These are phyloP conservation scores for Pythium scleroteichum DNA, from an alignment of 352 stramenopile genomes.

Conservation along the genomic window DNA sequence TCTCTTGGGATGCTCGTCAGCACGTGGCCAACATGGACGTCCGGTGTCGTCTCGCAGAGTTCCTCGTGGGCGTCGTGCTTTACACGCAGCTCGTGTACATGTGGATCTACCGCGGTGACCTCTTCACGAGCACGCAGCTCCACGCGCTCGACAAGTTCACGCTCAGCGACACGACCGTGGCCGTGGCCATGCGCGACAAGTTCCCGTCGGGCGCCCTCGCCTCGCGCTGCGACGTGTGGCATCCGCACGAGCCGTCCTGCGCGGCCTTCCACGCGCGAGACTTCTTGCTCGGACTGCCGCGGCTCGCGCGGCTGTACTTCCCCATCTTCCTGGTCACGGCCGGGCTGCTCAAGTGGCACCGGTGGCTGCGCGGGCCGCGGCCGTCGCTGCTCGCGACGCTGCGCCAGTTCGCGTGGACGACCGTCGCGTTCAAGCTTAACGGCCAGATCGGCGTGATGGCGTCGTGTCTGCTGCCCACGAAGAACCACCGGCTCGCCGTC, in stretches of 20 bases:
- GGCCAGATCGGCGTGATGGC: constrained; percentile 57
- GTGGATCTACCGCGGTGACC: constrained; percentile 59
- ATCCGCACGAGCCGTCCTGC: constrained; percentile 36
- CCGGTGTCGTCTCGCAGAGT: constrained; percentile 28
- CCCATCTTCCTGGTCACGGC: constrained; percentile 67
- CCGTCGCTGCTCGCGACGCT: constrained; percentile 36
- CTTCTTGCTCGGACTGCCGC: constrained; percentile 41
- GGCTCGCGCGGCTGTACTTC: constrained; percentile 51
- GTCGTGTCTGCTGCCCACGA: constrained; percentile 48
- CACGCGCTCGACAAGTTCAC: constrained; percentile 54
- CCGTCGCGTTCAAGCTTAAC: constrained; percentile 54
- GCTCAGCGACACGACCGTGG: constrained; percentile 31
- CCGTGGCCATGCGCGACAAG: constrained; percentile 58
- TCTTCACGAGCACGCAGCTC: constrained; percentile 51
- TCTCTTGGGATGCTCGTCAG: not conserved
- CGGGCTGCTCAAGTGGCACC: constrained; percentile 56
- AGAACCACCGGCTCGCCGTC: constrained; percentile 27
- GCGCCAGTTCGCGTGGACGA: constrained; percentile 58
- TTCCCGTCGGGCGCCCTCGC: constrained; percentile 38
- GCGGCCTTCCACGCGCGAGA: constrained; percentile 44
- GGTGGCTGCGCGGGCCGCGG: constrained; percentile 58
- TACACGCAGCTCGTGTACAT: constrained; percentile 57
- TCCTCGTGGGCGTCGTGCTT: constrained; percentile 38
- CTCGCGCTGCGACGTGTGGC: constrained; percentile 61
- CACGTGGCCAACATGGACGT: too few relatives aligned